These are phyloP conservation scores for Verticillium zaregamsianum DNA, from an alignment of 2,329 filamentous ascomycete genomes.

Conservation along the genomic window DNA sequence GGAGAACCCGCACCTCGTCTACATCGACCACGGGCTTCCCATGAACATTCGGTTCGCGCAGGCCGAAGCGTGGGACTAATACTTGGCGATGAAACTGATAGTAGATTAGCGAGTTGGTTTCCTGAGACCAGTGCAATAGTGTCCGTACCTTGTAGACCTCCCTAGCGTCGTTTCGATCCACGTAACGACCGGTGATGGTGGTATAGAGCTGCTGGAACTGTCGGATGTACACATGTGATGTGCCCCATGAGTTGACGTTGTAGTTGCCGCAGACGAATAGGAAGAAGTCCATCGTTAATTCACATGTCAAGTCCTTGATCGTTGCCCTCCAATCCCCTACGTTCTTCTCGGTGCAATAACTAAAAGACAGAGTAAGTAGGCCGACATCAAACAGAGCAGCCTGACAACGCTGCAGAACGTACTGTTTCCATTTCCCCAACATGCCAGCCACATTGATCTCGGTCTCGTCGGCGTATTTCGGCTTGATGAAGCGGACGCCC, in stretches of 20 bases:
- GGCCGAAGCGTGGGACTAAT: conserved; percentile 17
- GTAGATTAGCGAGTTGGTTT: not conserved
- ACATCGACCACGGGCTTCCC: conserved; percentile 19
- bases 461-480: conserved; percentile 14
- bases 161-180: conserved; percentile 18
- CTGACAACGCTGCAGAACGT: conserved; percentile 1
- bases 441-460: conserved; percentile 18
- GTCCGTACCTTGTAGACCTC: conserved; percentile 20
- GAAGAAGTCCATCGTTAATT: conserved; percentile 20
- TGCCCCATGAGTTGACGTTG: conserved; percentile 19
- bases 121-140: not conserved
- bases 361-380: not conserved
- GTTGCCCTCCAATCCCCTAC: conserved; percentile 15
- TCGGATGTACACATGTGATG: conserved; percentile 18
- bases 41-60: conserved; percentile 17
- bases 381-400: not conserved
- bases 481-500: conserved; percentile 15
- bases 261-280: conserved; percentile 16
- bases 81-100: conserved; percentile 16
- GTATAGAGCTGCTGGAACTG: conserved; percentile 22
- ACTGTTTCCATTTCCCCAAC: conserved; percentile 17
- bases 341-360: conserved; percentile 15
- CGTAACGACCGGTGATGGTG: conserved; percentile 15
- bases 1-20: conserved; percentile 16
- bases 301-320: conserved; percentile 12